These are phyloP conservation scores for Porphyra umbilicalis DNA, from an alignment of 31 red algal species.

Conservation along the genomic window DNA sequence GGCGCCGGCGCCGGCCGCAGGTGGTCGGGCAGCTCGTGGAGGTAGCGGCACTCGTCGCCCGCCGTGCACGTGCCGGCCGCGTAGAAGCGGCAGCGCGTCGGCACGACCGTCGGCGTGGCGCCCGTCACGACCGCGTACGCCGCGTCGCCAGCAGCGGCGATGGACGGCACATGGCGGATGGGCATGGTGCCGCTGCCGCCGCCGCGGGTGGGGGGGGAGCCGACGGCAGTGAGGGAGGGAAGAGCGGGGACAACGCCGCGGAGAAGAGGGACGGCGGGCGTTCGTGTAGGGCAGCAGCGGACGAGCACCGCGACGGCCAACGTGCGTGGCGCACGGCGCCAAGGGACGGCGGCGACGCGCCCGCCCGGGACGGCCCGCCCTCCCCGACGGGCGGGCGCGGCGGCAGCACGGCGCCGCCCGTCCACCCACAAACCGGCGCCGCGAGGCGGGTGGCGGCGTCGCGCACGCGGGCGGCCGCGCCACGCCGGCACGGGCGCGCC, in stretches of 20 bases:
- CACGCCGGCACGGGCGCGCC: too few species aligned
- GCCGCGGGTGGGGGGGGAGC: background rate
- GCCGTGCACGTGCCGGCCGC: background rate
- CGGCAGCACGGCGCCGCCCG: too few species aligned
- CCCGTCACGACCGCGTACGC: background rate
- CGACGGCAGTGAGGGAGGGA: background rate
- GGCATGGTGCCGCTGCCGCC: background rate
- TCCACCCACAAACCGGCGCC: too few species aligned
- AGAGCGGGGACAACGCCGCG: too few species aligned
- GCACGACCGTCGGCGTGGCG: background rate
- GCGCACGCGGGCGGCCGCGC: too few species aligned
- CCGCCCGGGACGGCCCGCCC: too few species aligned
- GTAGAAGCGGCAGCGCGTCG: background rate
- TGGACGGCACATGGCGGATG: background rate
- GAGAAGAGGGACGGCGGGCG: background rate
- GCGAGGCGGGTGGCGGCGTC: too few species aligned
- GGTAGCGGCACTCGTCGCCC: background rate
- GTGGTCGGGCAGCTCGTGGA: background rate
- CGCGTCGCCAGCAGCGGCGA: background rate
- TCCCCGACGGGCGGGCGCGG: too few species aligned
- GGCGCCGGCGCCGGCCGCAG: background rate
- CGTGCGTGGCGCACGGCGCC: too few species aligned
- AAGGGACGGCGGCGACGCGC: too few species aligned
- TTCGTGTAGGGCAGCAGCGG: background rate
- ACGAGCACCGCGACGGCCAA: background rate